These are phyloP conservation scores for Pseudogymnoascus sp. DNA, from an alignment of 2,329 filamentous ascomycete genomes.

Conservation along the genomic window DNA sequence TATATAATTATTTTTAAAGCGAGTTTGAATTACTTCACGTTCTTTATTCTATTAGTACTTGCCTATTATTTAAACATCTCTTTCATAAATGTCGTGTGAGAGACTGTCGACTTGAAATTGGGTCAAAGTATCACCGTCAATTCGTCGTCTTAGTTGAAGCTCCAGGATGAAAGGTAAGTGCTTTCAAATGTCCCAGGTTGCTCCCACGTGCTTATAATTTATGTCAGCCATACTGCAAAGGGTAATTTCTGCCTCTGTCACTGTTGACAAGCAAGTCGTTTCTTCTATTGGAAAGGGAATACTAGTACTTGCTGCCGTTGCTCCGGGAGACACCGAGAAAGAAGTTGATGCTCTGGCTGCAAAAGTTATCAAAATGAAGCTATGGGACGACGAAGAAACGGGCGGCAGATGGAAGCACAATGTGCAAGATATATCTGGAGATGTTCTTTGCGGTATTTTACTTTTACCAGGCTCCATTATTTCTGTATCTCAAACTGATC, in stretches of 20 bases:
- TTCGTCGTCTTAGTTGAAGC: conserved; percentile 2
- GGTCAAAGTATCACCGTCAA: conserved; percentile 7
- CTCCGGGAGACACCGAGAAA: conserved; percentile 81
- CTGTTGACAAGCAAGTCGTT: conserved; percentile 81
- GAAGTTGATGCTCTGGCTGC: conserved; percentile 76
- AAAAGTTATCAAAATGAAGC: conserved; percentile 81
- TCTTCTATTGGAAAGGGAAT: conserved; percentile 88
- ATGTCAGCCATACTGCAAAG: conserved; percentile 77
- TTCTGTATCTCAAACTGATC: conserved; percentile 9
- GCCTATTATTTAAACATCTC: background rate
- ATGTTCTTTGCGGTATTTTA: conserved; percentile 80
- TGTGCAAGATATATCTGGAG: conserved; percentile 80
- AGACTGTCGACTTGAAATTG: background rate
- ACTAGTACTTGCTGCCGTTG: conserved; percentile 84
- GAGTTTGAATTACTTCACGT: background rate
- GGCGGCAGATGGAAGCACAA: conserved; percentile 69
- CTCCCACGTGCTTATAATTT: conserved; percentile 12
- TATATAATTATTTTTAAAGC: background rate
- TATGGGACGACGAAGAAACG: conserved; percentile 63
- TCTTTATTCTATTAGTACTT: background rate
- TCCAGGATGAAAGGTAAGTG: conserved; percentile 11
- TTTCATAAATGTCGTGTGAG: background rate
- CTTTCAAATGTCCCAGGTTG: conserved; percentile 12
- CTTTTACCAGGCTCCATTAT: background rate
- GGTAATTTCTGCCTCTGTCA: conserved; percentile 90